These are phyloP conservation scores for Ceratobasidium sp. DNA, from an alignment of 1,284 basidiomycete species.

Conservation along the genomic window DNA sequence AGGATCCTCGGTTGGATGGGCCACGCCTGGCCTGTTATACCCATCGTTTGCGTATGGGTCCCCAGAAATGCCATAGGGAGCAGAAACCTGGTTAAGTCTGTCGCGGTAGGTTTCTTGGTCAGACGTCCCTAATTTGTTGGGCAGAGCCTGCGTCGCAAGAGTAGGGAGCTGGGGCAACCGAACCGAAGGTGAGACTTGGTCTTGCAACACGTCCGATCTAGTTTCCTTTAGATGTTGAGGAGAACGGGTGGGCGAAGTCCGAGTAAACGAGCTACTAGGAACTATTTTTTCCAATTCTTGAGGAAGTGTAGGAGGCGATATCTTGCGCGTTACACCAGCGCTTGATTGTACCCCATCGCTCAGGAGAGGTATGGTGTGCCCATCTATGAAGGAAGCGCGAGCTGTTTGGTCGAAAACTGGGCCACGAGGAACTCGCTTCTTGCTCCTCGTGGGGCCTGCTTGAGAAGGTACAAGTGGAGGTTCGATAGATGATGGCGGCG, in stretches of 20 bases:
- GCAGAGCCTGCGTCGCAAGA: slow-evolving; percentile 10
- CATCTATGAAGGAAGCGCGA: not conserved
- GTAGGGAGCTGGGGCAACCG: slow-evolving; percentile 15
- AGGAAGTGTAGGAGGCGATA: slow-evolving; percentile 29
- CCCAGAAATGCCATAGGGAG: not conserved
- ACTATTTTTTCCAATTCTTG: not conserved
- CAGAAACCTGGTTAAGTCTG: not conserved
- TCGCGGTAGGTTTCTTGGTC: not conserved
- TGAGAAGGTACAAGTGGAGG: slow-evolving; percentile 36
- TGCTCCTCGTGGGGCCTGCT: slow-evolving; percentile 29
- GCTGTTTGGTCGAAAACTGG: slow-evolving; percentile 4
- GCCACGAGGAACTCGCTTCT: slow-evolving; percentile 23
- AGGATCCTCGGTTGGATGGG: not conserved
- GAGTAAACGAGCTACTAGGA: not conserved
- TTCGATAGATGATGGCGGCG: not conserved
- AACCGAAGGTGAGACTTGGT: not conserved
- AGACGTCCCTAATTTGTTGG: not conserved
- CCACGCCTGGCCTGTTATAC: not conserved
- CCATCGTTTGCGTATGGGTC: not conserved
- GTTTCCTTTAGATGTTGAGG: not conserved
- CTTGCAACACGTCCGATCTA: not conserved
- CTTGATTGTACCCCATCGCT: not conserved
- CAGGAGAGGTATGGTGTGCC: not conserved
- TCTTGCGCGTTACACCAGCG: not conserved
- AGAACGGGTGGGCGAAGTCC: not conserved